These are phyloP conservation scores for Talaromyces sp. DNA, from an alignment of 2,329 filamentous ascomycete species.

Conservation along the genomic window DNA sequence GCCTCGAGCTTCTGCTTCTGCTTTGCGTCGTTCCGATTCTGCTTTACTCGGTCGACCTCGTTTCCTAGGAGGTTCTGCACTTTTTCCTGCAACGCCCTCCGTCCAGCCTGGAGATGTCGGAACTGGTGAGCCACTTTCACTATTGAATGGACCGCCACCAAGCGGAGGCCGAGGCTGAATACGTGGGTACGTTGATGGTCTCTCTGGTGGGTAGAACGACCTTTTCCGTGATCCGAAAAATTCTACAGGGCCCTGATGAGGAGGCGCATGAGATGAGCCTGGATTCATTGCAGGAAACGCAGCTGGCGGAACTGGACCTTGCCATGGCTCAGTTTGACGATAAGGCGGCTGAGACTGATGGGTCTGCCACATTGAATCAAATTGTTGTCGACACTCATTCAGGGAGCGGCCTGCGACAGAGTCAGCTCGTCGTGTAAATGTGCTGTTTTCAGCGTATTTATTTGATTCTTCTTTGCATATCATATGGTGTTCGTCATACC, in stretches of 20 bases:
- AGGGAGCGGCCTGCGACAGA: conserved; percentile 19
- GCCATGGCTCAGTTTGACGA: conserved; percentile 17
- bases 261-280: conserved; percentile 25
- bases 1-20: conserved; percentile 37
- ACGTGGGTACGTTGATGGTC: conserved; percentile 30
- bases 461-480: neutral
- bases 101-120: conserved; percentile 35
- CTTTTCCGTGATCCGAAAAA: conserved; percentile 30
- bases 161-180: conserved; percentile 41
- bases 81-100: conserved; percentile 24
- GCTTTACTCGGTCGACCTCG: conserved; percentile 43
- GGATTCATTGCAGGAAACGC: conserved; percentile 20
- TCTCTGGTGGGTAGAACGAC: conserved; percentile 31
- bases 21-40: conserved; percentile 39
- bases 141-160: conserved; percentile 32
- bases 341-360: conserved; percentile 10
- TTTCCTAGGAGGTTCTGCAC: conserved; percentile 38
- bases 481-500: conserved; percentile 28
- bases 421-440: conserved; percentile 9
- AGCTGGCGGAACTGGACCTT: conserved; percentile 14
- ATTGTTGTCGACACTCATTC: conserved; percentile 17
- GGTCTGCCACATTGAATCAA: conserved; percentile 16
- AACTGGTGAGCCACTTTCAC: conserved; percentile 32
- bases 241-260: conserved; percentile 27
- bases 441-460: neutral